phyloP scores from a whole-genome alignment of 257 asterid species.

The Jaltomata sinuosa region DNA sequence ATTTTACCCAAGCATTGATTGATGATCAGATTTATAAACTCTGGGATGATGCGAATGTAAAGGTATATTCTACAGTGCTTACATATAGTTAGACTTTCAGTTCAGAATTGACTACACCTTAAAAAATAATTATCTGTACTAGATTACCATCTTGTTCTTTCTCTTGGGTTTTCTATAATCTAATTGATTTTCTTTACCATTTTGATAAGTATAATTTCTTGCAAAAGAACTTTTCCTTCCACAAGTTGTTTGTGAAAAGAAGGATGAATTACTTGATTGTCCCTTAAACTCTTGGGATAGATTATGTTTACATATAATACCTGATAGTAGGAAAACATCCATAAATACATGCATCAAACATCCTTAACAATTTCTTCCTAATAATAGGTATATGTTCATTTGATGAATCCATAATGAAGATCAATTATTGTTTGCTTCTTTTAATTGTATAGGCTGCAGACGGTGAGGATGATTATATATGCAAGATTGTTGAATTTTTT shows the following conservation, averaged over 20 bases:
- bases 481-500: conserved; percentile 67
- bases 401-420: neutral
- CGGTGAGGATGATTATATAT: conserved; percentile 32
- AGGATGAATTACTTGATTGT: neutral
- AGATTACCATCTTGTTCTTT: neutral
- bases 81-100: neutral
- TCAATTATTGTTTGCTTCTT: neutral
- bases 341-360: neutral
- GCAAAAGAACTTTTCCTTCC: neutral
- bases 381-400: neutral
- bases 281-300: neutral
- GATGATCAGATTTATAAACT: conserved; percentile 40
- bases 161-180: neutral
- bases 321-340: neutral
- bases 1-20: conserved; percentile 35
- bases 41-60: conserved; percentile 57
- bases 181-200: neutral
- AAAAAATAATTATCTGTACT: neutral
- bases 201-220: neutral
- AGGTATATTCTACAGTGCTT: conserved; percentile 25
- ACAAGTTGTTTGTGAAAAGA: neutral
- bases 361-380: neutral
- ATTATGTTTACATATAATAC: neutral
- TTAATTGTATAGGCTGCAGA: conserved; percentile 34
- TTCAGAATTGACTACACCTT: neutral